Evolutionary conservation across 2,329 filamentous ascomycete genomes (phyloP), one percentile per base, ranked within the genome.

Genomic region (Fusarium sp.): DNA sequence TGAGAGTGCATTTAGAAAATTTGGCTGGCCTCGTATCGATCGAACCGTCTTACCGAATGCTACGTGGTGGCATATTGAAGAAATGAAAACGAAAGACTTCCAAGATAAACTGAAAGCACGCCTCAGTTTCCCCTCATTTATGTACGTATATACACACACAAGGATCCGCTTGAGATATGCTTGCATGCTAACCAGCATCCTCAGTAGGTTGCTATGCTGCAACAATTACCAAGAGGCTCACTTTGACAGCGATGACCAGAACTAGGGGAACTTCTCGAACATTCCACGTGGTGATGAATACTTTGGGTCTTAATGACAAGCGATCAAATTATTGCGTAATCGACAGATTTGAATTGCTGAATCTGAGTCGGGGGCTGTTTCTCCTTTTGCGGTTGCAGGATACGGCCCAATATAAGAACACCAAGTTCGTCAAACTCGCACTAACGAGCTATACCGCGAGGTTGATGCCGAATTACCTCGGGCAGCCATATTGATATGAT

Each of bases 11-110:
- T n/a, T 37, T 17, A 1, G 40, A 28, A 41, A 41, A 45, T 15
- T 41, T 46, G 14, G n/a, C 53, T 22, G 66, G 19, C 28, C 35
- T 64, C 30, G 56, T 47, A 54, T 62, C 66, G 41, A 57, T 64
- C 15, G 48, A 54, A 19, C 33, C 7, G 11, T 39, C 68, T 28
- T 70, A 71, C 37, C 45, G 55, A 26, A 37, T 9, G 17, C 17
- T 37, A 15, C 17, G 33, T 7, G 17, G 17, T 17, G 33, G 33
- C 33, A 37, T 20, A 5, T 15, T n/a, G n/a, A 15, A 7, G 22
- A 22, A 22, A 22, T 5, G 22, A 44, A 47, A 20, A 4, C 32
- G 14, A 15, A 33, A 19, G 19, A 6, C n/a, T 47, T 19, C 30
- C 22, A 40, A 54, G 53, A 48, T 49, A 58, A 22, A 19, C 35